These are phyloP conservation scores for Protomyces arabidopsidicola DNA, from an alignment of 1,139 yeast genomes.

Conservation along the genomic window DNA sequence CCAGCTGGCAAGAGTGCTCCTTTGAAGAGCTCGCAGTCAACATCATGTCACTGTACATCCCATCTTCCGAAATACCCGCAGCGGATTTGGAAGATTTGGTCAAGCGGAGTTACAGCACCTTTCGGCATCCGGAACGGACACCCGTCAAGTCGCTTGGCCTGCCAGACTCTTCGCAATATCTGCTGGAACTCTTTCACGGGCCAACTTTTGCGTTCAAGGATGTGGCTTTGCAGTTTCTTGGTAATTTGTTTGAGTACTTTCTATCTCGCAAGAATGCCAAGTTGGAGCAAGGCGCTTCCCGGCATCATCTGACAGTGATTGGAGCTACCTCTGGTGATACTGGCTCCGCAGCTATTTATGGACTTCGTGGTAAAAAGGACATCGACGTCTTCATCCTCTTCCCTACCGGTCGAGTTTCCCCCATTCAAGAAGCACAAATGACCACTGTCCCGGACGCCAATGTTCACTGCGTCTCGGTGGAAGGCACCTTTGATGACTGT, in stretches of 20 bases:
- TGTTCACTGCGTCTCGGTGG: constrained; percentile 90
- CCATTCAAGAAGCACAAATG: constrained; percentile 98
- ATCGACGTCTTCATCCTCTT: constrained; percentile 91
- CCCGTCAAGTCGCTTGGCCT: constrained; percentile 62
- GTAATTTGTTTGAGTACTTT: constrained; percentile 90
- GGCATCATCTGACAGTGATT: constrained; percentile 86
- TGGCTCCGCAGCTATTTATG: constrained; percentile 98
- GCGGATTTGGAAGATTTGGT: constrained; percentile 62
- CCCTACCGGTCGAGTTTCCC: constrained; percentile 96
- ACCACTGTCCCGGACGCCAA: constrained; percentile 91
- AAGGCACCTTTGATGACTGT: constrained; percentile 96
- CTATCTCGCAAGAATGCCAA: constrained; percentile 68
- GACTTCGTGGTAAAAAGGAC: constrained; percentile 91
- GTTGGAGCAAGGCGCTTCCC: constrained; percentile 50
- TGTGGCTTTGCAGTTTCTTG: constrained; percentile 95
- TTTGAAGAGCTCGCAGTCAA: constrained; percentile 85
- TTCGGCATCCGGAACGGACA: constrained; percentile 78
- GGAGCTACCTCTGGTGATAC: constrained; percentile 99
- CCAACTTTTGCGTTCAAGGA: constrained; percentile 99
- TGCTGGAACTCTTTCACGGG: constrained; percentile 93
- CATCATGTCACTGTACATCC: constrained; percentile 74
- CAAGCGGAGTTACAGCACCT: constrained; percentile 74
- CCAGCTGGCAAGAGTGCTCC: constrained; percentile 64
- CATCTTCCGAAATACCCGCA: constrained; percentile 63
- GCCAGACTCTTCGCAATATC: constrained; percentile 56